Base-by-base conservation (phyloP, 768 basidiomycete genomes). In the Podaxis sp. region DNA sequence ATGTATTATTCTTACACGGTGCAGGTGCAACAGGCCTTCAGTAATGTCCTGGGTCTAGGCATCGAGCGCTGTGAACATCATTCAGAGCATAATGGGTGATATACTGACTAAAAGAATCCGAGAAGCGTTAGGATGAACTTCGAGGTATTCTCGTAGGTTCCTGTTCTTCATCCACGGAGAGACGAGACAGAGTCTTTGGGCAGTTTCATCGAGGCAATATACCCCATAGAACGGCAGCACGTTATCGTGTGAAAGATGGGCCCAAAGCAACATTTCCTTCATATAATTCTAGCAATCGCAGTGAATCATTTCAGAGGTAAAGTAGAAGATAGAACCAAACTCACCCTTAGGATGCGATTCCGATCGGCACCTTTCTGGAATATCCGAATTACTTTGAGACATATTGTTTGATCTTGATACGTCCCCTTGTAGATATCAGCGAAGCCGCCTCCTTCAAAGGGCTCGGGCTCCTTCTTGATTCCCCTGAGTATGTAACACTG, bases 221-320 rank as follows among this genome's bases (percentile, higher is more conserved):
- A 75, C 54, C 2, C 77, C 76, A 65, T 73, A 71, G 28, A 79
- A 64, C 2, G 75, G 76, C 24, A 79, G 64, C 19, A 79, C 71
- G 42, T 77, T 77, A 0, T 69, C 67, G 58, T 79, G 78, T 0
- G 57, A 65, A 12, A 78, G 52, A 59, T 74, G 69, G 3, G 66
- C 67, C 77, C 78, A 79, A 49, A 73, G 46, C 19, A 74, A 64
- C 11, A 73, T 74, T 52, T 79, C 77, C 19, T 59, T 59, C 28
- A 38, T n/a, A 17, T 19, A 33, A 17, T 4, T 36, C 57, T 59
- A 19, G 12, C 1, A 36, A 36, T n/a, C 15, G 30, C n/a, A n/a
- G 30, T 8, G 19, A 39, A 8, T 13, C 44, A 26, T 19, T 13
- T 19, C 12, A 13, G 22, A 12, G 12, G 9, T 9, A 13, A 3